Percentiles rank a stretch among this genome's conserved stretches.
Evolutionary conservation across 345 rosid species (phyloP).

Genomic region (Citrus cavaleriei): DNA sequence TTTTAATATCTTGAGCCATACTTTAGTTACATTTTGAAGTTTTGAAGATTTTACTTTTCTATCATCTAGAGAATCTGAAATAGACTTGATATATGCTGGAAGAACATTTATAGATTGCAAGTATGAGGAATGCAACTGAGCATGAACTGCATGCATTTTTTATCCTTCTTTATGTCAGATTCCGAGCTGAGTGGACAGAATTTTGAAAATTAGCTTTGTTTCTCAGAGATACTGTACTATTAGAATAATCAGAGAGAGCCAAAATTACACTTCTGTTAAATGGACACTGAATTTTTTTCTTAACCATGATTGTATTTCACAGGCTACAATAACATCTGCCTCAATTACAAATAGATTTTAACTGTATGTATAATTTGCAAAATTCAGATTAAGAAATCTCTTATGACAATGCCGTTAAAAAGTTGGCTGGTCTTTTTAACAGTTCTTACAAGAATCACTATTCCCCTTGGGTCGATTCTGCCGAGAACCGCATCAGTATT

Average conservation of each 20-base stretch:
- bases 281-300: no score
- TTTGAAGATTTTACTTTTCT: not conserved
- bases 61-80: not conserved
- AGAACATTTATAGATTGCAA: not conserved
- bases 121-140: not conserved
- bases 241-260: no score
- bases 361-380: not conserved
- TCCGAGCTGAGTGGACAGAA: no score
- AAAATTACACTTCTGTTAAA: no score
- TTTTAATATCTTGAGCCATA: not conserved
- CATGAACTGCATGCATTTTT: not conserved
- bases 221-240: no score
- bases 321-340: not conserved
- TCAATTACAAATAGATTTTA: not conserved
- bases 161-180: no score
- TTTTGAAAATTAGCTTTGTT: no score
- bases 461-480: not conserved
- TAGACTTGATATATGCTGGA: not conserved
- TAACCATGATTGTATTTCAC: not conserved
- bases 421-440: no score
- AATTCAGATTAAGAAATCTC: not conserved
- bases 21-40: not conserved
- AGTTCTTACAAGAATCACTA: not conserved
- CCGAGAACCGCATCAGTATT: not conserved
- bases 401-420: no score